A percentile compares a stretch with the other conserved stretches of the same genome.
phyloP scores from a whole-genome alignment of 441 rosid genomes.

The Populus hybrid region DNA sequence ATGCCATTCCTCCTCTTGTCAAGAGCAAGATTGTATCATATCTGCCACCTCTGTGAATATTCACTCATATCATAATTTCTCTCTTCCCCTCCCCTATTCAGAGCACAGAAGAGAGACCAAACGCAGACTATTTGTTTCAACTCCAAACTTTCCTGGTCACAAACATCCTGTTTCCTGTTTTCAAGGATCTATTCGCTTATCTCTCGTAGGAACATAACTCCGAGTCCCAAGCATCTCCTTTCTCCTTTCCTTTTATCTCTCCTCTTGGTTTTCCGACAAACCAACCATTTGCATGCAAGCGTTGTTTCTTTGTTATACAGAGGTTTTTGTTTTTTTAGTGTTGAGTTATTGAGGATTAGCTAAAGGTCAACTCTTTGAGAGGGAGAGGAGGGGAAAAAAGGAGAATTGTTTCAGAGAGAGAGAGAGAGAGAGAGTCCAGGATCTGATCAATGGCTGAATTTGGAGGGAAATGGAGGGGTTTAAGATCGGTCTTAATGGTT shows the following conservation, averaged over 20 bases:
- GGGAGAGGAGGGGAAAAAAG: not conserved
- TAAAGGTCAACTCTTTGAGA: not conserved
- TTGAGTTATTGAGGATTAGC: not conserved
- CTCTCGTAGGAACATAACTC: not conserved
- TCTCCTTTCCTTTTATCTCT: not conserved
- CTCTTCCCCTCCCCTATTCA: not conserved
- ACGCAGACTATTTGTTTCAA: not conserved
- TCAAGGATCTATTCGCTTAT: not conserved
- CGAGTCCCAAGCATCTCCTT: not conserved
- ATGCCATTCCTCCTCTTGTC: not conserved
- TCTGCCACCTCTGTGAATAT: not conserved
- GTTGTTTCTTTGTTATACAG: not conserved
- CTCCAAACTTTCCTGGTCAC: not conserved
- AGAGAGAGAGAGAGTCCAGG: not conserved
- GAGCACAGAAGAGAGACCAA: not conserved
- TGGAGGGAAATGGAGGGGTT: constrained; percentile 38
- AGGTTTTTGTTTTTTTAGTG: not conserved
- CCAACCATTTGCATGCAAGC: not conserved
- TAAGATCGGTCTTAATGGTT: constrained; percentile 35
- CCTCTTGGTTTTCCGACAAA: not conserved
- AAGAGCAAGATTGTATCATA: not conserved
- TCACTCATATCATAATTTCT: not conserved
- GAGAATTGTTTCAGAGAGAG: not conserved
- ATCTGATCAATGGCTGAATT: constrained; percentile 22
- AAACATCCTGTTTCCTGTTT: not conserved